Evolutionary conservation across 1,139 yeast species (phyloP).

Genomic region (Insectozyma bohioensis): DNA sequence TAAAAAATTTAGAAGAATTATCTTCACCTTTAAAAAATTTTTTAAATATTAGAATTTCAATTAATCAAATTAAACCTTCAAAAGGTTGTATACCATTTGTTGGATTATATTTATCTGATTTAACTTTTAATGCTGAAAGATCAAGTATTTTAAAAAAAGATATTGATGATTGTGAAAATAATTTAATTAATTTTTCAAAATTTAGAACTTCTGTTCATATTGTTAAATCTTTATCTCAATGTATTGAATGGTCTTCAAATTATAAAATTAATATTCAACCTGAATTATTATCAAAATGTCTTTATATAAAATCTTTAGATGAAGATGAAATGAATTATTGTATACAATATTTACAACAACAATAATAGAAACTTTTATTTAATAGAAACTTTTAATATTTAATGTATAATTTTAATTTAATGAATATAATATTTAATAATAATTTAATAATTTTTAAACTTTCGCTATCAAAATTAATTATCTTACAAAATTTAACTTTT

Average conservation of each 20-base stretch:
- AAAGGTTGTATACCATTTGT: slow-evolving; percentile 88
- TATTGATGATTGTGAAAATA: slow-evolving; percentile 22
- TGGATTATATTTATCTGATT: slow-evolving; percentile 80
- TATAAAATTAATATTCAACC: slow-evolving; percentile 52
- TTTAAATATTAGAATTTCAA: slow-evolving; percentile 58
- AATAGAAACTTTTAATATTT: too few species aligned
- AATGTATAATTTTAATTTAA: not conserved
- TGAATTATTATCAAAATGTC: slow-evolving; percentile 76
- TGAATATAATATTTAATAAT: too few species aligned
- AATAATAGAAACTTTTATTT: not conserved
- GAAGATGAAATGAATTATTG: slow-evolving; percentile 69
- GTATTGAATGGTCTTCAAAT: slow-evolving; percentile 80
- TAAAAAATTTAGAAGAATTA: slow-evolving; percentile 63
- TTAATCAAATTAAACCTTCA: slow-evolving; percentile 63
- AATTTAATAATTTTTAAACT: too few species aligned
- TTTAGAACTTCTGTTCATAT: slow-evolving; percentile 76
- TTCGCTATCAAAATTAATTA: too few species aligned
- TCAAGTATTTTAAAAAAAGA: slow-evolving; percentile 38
- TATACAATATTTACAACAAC: slow-evolving; percentile 4
- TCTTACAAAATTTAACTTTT: too few species aligned
- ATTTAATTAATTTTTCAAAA: slow-evolving; percentile 71
- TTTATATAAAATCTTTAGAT: slow-evolving; percentile 74
- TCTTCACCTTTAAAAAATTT: slow-evolving; percentile 70
- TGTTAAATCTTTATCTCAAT: slow-evolving; percentile 75
- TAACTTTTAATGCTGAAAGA: slow-evolving; percentile 77